phyloP scores from a whole-genome alignment of 805 yeast species.

The Komagataella mondaviorum region DNA sequence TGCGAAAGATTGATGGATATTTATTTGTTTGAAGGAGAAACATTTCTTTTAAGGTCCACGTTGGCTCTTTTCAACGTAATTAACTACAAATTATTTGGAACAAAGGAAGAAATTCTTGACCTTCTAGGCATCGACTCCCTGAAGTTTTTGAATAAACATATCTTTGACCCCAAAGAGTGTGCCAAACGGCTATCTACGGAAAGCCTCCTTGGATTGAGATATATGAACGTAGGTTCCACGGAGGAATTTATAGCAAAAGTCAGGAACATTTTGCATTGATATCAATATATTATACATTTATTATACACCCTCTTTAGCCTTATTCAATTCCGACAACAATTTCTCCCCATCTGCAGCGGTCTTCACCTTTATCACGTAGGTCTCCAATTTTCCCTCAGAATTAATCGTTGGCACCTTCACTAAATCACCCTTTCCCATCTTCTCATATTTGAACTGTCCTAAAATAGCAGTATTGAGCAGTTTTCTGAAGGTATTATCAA shows the following conservation, averaged over 20 bases:
- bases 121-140: constrained; percentile 23
- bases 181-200: constrained; percentile 2
- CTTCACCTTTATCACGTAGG: constrained; percentile 67
- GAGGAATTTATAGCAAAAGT: constrained; percentile 32
- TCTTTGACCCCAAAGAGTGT: background rate
- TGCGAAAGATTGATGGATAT: constrained; percentile 41
- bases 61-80: constrained; percentile 37
- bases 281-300: constrained; percentile 1
- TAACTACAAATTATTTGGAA: constrained; percentile 38
- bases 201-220: constrained; percentile 12
- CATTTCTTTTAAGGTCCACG: constrained; percentile 35
- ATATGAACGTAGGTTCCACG: constrained; percentile 35
- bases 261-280: constrained; percentile 18
- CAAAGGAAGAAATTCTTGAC: constrained; percentile 28
- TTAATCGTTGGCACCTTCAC: constrained; percentile 56
- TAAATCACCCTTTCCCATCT: constrained; percentile 50
- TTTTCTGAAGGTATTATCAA: constrained; percentile 72
- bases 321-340: constrained; percentile 18
- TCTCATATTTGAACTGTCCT: constrained; percentile 43
- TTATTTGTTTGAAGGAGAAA: constrained; percentile 47
- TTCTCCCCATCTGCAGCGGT: constrained; percentile 54
- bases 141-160: constrained; percentile 10
- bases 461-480: constrained; percentile 54
- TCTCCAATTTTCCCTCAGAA: constrained; percentile 34
- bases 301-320: background rate